These are phyloP conservation scores for Guillardia theta DNA, from an alignment of 78 protist genomes.

Conservation along the genomic window DNA sequence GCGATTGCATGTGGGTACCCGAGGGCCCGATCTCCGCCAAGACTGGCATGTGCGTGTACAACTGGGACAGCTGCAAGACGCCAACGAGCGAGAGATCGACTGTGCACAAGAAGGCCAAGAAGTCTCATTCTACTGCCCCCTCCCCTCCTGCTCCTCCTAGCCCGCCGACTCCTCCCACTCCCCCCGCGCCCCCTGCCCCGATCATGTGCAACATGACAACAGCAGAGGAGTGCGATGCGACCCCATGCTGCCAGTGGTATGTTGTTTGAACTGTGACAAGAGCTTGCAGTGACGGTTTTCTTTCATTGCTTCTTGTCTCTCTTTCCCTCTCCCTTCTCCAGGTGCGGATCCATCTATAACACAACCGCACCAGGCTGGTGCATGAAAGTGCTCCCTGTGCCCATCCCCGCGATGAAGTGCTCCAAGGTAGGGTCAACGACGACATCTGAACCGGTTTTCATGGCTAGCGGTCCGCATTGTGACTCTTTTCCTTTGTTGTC, in stretches of 20 bases:
- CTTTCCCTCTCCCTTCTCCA: too few relatives aligned
- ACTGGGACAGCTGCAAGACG: background rate
- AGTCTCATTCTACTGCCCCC: background rate
- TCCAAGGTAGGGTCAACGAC: too few relatives aligned
- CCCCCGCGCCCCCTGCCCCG: background rate
- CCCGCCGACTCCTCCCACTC: background rate
- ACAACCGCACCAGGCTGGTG: background rate
- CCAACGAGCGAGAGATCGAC: background rate
- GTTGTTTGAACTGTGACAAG: too few relatives aligned
- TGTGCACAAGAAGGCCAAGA: background rate
- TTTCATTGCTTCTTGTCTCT: too few relatives aligned
- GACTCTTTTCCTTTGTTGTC: too few relatives aligned
- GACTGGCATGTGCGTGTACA: background rate
- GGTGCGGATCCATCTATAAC: background rate
- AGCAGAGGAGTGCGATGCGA: slow-evolving; percentile 2
- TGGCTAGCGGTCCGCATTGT: too few relatives aligned
- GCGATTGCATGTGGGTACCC: background rate
- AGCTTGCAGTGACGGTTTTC: too few relatives aligned
- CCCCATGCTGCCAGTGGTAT: slow-evolving; percentile 27
- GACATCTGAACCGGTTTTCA: too few relatives aligned
- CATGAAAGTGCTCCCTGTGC: background rate
- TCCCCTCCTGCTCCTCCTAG: background rate
- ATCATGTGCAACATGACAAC: background rate
- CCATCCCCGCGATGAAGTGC: background rate
- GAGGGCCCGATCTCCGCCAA: background rate